Base-by-base conservation (phyloP, 371 early-diverging fungal genomes). In the Zopfochytrium polystomum region DNA sequence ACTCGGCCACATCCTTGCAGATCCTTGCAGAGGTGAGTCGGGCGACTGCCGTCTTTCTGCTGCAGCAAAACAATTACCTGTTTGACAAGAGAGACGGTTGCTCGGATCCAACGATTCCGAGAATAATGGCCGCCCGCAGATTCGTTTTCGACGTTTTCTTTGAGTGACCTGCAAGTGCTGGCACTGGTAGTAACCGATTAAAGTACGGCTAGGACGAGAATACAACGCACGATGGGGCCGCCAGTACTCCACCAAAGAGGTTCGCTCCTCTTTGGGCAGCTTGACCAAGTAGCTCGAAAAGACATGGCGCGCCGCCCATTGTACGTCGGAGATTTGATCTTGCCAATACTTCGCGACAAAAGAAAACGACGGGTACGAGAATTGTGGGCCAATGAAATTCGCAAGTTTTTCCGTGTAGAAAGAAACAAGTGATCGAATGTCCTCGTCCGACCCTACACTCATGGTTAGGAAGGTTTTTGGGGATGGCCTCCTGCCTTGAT, bases 321-420 rank as follows among this genome's bases (percentile, higher is more conserved):
- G 80, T 2, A 85, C 63, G 45, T 85, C 84, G 18, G 64, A 79
- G 55, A 84, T 80, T 6, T 89, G 80, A 67, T 93, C 93, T 62
- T 89, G 90, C 90, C 91, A 92, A 46, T 87, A 90, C 70, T 88
- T 89, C 26, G 87, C 85, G 15, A 92, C 63, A 51, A 82, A 82
- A 0, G 90, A 81, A 18, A 93, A 73, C 0, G 90, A 90, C 0
- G 93, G 86, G 6, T 73, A 75, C 42, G 80, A 75, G 61, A 77
- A 90, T 1, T 56, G 46, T 20, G 71, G 26, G 26, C 85, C 38
- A 7, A 38, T 11, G 18, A 18, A 11, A 7, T 38, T 38, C 18
- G 38, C 11, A 38, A 38, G 38, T 18, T 7, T 38, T 18, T 38
- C 38, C 18, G 38, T 38, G 18, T 38, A 38, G 11, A 38, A 38